Evolutionary conservation across 306 rosid genomes (phyloP), one percentile per base, ranked within the genome.

Genomic region (Prinsepia uniflora): DNA sequence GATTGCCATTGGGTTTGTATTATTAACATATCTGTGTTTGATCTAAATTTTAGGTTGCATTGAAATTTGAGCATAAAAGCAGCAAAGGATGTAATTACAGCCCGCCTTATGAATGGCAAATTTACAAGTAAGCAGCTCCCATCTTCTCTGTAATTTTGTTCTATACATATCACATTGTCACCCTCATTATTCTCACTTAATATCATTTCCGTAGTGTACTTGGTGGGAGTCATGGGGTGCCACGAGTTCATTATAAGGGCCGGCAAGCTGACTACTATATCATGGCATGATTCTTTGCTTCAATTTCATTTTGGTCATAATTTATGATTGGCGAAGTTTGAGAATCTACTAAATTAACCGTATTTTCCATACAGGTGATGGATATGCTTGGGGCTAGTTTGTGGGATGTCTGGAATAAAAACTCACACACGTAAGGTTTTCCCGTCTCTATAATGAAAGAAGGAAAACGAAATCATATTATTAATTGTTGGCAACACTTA

Each of bases 61-160:
- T 92, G 72, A 92, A 92, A 76, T 90, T 92, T 85, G 98, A 92
- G 83, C 98, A 92, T 69, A 86, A 92, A 78, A 92, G 85, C 67
- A 92, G 98, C 82, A 90, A 92, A 80, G 98, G 98, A 64, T 92
- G 98, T 76, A 90, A 85, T 72, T 82, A 86, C 67, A 92, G 98
- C 12, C 92, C 96, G 40, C 98, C 98, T 9, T 86, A 90, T 36
- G 98, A 92, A 83, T 92, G 98, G 98, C 96, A 88, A 81, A 94
- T 92, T 71, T 92, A 92, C 91, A 90, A 88, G 98, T 92, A 78
- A 61, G 96, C 34, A 6, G 64, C 41, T 42, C 59, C 10, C n/a
- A 18, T 36, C 56, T 10, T 41, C 48, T 34, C 65, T 71, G 57
- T 18, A 39, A 7, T 76, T 48, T 22, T 11, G 15, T 44, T 55